phyloP scores from a whole-genome alignment of 2,329 filamentous ascomycete species.

The Aureobasidium sp. region DNA sequence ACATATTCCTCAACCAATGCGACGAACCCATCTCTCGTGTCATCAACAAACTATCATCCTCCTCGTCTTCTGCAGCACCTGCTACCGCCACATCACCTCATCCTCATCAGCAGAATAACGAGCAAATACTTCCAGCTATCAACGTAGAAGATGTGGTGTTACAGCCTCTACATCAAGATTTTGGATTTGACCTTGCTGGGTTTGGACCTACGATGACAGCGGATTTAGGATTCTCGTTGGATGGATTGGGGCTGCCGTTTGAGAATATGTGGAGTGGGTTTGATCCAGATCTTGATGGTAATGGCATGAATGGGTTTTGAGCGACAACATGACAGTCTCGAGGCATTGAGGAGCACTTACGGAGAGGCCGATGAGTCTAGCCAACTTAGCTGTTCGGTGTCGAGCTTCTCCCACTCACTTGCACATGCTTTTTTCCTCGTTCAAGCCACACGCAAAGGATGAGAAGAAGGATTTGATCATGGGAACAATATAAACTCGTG shows the following conservation, averaged over 20 bases:
- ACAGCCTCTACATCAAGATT: background rate
- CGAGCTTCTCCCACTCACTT: no score
- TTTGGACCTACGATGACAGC: background rate
- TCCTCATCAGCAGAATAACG: background rate
- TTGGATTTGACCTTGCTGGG: background rate
- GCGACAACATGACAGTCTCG: background rate
- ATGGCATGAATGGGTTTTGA: background rate
- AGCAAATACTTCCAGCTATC: background rate
- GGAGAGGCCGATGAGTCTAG: background rate
- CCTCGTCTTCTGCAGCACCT: background rate
- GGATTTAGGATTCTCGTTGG: background rate
- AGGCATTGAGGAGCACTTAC: no score
- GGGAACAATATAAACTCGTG: no score
- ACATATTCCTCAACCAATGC: conserved; percentile 11
- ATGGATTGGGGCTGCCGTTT: background rate
- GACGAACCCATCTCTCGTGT: conserved; percentile 8
- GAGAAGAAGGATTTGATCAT: no score
- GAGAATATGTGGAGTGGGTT: background rate
- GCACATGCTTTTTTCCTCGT: no score
- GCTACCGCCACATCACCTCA: background rate
- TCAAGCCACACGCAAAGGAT: no score
- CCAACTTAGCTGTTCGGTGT: no score
- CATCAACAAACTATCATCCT: background rate
- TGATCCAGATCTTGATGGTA: background rate
- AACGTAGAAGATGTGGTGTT: background rate